Evolutionary conservation across 805 yeast genomes (phyloP).

Genomic region (Saturnispora hagleri): DNA sequence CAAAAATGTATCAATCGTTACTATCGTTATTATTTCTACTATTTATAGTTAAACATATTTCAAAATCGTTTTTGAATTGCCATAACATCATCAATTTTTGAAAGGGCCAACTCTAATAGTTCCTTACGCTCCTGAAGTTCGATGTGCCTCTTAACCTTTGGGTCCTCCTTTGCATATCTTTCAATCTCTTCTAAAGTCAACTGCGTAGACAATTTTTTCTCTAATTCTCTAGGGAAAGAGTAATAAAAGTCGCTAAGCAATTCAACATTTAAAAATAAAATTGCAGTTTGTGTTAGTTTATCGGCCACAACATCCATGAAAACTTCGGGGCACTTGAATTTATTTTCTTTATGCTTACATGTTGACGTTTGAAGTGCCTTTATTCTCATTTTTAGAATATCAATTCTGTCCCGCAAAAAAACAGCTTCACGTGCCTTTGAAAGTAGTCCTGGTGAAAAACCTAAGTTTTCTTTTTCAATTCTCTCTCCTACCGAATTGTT

Average conservation of each 20-base stretch:
- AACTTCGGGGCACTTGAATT: slow-evolving; percentile 89
- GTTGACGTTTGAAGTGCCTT: slow-evolving; percentile 64
- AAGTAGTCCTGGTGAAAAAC: slow-evolving; percentile 70
- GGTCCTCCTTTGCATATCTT: slow-evolving; percentile 87
- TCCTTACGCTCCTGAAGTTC: slow-evolving; percentile 92
- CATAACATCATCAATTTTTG: slow-evolving; percentile 76
- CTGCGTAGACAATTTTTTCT: slow-evolving; percentile 53
- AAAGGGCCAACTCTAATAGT: slow-evolving; percentile 70
- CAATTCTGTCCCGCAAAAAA: slow-evolving; percentile 65
- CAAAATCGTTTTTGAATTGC: slow-evolving; percentile 42
- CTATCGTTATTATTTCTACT: not conserved
- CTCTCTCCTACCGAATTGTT: slow-evolving; percentile 27
- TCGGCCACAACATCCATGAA: slow-evolving; percentile 88
- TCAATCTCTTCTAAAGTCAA: slow-evolving; percentile 74
- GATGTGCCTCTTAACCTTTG: slow-evolving; percentile 80
- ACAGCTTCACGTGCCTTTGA: slow-evolving; percentile 77
- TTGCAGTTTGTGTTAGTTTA: slow-evolving; percentile 87
- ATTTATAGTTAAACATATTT: not conserved
- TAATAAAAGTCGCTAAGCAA: slow-evolving; percentile 89
- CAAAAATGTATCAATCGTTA: not conserved
- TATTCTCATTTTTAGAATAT: slow-evolving; percentile 64
- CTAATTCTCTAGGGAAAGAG: slow-evolving; percentile 91
- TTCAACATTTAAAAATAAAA: slow-evolving; percentile 87
- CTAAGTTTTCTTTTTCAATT: slow-evolving; percentile 62
- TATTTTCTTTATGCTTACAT: slow-evolving; percentile 72